Base-by-base conservation (phyloP, 768 basidiomycete genomes). In the Macrocybe gigantea region DNA sequence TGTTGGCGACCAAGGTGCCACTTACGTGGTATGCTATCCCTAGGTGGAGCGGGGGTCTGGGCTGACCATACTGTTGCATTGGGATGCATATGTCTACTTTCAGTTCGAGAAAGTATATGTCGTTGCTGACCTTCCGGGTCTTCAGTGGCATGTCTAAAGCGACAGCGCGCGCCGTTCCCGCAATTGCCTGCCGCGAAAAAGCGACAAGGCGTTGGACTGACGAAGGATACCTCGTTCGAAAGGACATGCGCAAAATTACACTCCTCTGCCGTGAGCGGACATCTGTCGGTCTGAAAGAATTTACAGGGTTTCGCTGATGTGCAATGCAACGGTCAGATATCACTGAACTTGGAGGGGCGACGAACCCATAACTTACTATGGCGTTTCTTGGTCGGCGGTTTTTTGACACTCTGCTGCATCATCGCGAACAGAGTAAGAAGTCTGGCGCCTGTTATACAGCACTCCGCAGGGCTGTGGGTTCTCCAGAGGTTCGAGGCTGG, bases 221-320 rank as follows among this genome's bases (percentile, higher is more conserved):
- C 57, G 14, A 59, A 38, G 8, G 58, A 41, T 14, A 56, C 52
- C 12, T 60, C 50, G 41, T 68, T 60, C 29, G 60, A 54, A 12
- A 69, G 48, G 35, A 73, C 59, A 55, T 77, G 74, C 33, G 68
- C 67, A 56, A 77, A 75, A 52, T 75, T 71, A 58, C 75, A 77
- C 22, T 67, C 69, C 33, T 72, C 69, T 32, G 68, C 67, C n/a
- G 73, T 57, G 45, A 69, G 61, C 10, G 72, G 68, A 53, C 74
- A 77, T 49, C 56, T 66, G 40, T 61, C 64, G 11, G 63, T 51
- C 56, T 75, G 74, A 49, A 69, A 77, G 56, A 65, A 77, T 58
- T 66, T 71, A 60, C 75, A 77, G 15, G 74, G 75, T 59, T 75
- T 77, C 15, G 74, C 75, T 77, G 55, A 44, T 44, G 35, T 50